Evolutionary conservation across 768 basidiomycete genomes (phyloP), one percentile per base, ranked within the genome.

Genomic region (Lentinula sp.): DNA sequence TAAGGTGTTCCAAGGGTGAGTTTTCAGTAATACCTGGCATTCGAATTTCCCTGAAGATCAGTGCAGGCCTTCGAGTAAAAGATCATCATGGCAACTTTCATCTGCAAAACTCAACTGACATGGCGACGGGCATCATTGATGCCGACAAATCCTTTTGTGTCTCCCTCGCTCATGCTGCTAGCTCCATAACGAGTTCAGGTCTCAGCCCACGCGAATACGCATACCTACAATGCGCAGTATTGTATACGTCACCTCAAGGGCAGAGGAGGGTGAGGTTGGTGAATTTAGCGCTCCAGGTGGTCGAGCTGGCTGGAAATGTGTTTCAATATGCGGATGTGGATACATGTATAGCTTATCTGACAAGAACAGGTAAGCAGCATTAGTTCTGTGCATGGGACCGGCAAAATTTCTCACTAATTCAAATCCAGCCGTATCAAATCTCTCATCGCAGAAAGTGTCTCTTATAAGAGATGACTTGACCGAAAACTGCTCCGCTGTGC

Each of bases 311-410:
- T n/a, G 92, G 87, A 8, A 95, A 89, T 69, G 86, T 98, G 10
- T 99, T 95, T 76, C 84, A 89, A 55, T 92, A 78, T 71, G 94
- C 93, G 11, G 97, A 99, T 73, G 80, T 94, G 77, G 95, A 98
- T 65, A 82, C 91, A 2, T 84, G 87, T 1, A 78, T 95, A 23
- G 81, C 84, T 46, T 78, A 89, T 70, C 73, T 93, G 62, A 77
- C 87, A 35, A 91, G 94, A 64, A 85, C 91, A 69, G 87, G 96
- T 94, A 63, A 67, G 83, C 69, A 4, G 65, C 51, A n/a, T n/a
- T 32, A n/a, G 28, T 23, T 63, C 53, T 35, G 55, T 7, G 5
- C 3, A 43, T 7, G n/a, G 15, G 45, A 51, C 48, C 46, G 13
- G 5, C 32, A 18, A 18, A 9, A 5, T 28, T 34, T n/a, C 37